phyloP scores from a whole-genome alignment of 768 basidiomycete species.

The Hortiboletus flavorubellus region DNA sequence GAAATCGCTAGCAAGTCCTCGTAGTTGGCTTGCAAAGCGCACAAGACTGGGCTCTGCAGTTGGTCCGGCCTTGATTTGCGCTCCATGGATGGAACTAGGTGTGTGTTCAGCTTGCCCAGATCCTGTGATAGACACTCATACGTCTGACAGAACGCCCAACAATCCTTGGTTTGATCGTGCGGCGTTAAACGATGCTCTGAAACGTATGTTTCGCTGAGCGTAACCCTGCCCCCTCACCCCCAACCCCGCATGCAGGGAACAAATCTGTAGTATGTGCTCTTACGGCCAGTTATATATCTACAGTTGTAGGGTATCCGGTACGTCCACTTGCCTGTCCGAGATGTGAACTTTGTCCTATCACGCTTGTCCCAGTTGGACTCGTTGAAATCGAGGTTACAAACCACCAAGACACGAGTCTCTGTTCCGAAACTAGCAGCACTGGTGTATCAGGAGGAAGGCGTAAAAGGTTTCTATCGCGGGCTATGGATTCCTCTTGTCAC shows the following conservation, averaged over 20 bases:
- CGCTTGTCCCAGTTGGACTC: slow-evolving; percentile 70
- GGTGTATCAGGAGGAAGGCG: slow-evolving; percentile 82
- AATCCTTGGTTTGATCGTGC: slow-evolving; percentile 62
- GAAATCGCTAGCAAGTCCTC: slow-evolving; percentile 14
- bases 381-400: slow-evolving; percentile 90
- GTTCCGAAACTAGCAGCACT: slow-evolving; percentile 67
- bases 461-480: slow-evolving; percentile 87
- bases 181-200: slow-evolving; percentile 61
- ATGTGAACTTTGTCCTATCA: background rate
- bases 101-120: slow-evolving; percentile 5
- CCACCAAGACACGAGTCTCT: slow-evolving; percentile 69
- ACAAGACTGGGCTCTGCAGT: slow-evolving; percentile 70
- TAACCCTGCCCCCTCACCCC: background rate
- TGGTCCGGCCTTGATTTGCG: slow-evolving; percentile 49
- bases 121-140: slow-evolving; percentile 19
- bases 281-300: slow-evolving; percentile 88
- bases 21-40: slow-evolving; percentile 52
- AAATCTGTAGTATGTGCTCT: slow-evolving; percentile 89
- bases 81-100: slow-evolving; percentile 82
- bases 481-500: slow-evolving; percentile 91
- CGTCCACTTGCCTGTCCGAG: slow-evolving; percentile 6
- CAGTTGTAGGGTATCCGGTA: slow-evolving; percentile 88
- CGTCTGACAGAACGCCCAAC: slow-evolving; percentile 42
- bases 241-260: slow-evolving; percentile 49
- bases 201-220: slow-evolving; percentile 44